Conservation (phyloP, 345 rosid genomes). For the Hibiscus syriacus region DNA sequence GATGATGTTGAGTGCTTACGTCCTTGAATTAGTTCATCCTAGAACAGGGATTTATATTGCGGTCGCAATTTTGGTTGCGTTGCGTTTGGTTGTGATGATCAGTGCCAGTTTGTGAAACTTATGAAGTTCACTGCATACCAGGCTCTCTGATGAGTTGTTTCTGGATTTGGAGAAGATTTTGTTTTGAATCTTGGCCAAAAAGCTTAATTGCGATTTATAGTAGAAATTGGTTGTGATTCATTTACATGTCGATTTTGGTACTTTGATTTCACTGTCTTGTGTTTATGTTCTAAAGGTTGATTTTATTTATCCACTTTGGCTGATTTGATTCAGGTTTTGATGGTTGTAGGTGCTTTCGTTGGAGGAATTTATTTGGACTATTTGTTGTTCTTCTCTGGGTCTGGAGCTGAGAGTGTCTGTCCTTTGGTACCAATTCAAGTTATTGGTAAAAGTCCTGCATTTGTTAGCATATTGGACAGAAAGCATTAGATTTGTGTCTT, state of each 20-base stretch:
- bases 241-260: slow-evolving; percentile 8
- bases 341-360: not conserved
- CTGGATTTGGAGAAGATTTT: too few relatives aligned
- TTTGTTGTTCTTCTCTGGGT: not conserved
- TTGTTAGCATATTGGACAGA: slow-evolving; percentile 5
- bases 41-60: too few relatives aligned
- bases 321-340: slow-evolving; percentile 21
- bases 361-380: slow-evolving; percentile 2
- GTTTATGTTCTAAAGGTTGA: not conserved
- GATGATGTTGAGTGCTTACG: too few relatives aligned
- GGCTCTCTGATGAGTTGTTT: not conserved
- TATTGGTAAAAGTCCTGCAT: not conserved
- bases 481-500: slow-evolving; percentile 20
- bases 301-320: not conserved
- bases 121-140: not conserved
- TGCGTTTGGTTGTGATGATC: too few relatives aligned
- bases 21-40: too few relatives aligned
- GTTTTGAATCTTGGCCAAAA: too few relatives aligned
- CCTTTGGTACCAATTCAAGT: not conserved
- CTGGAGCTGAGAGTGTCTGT: not conserved
- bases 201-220: not conserved
- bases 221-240: not conserved
- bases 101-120: too few relatives aligned
- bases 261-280: not conserved
- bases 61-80: too few relatives aligned